A percentile compares a stretch with the other conserved stretches of the same genome.
Evolutionary conservation across 768 basidiomycete species (phyloP).

Genomic region (Naganishia vaughanmartiniae): DNA sequence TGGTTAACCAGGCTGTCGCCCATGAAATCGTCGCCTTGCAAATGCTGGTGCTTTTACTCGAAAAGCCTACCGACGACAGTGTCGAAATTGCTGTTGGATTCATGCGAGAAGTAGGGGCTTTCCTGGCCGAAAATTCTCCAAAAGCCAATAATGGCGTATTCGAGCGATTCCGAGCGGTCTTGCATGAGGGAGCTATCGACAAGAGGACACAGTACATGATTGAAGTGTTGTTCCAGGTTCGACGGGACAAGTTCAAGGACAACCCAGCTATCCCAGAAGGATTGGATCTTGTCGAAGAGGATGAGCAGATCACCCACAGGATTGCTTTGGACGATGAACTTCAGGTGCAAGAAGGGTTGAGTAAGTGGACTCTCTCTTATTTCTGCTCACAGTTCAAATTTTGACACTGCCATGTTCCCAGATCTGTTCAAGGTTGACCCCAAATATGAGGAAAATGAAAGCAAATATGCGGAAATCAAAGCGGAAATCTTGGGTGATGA

Average conservation of each 20-base stretch:
- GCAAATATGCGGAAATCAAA: conserved; percentile 87
- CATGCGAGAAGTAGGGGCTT: conserved; percentile 94
- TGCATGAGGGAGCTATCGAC: conserved; percentile 92
- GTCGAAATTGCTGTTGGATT: conserved; percentile 98
- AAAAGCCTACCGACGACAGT: conserved; percentile 92
- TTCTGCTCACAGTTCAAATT: neutral
- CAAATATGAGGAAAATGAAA: conserved; percentile 83
- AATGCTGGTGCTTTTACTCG: conserved; percentile 90
- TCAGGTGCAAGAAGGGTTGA: conserved; percentile 88
- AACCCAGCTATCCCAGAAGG: conserved; percentile 93
- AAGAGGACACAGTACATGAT: conserved; percentile 99
- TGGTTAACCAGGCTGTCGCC: conserved; percentile 89
- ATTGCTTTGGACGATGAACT: conserved; percentile 89
- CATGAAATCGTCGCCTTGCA: conserved; percentile 92
- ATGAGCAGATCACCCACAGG: conserved; percentile 94
- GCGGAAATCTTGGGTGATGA: conserved; percentile 80
- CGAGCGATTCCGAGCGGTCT: conserved; percentile 92
- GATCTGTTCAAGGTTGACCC: conserved; percentile 95
- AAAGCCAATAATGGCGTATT: conserved; percentile 92
- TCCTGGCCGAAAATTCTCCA: conserved; percentile 85
- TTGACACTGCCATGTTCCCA: conserved; percentile 45
- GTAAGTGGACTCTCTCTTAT: conserved; percentile 56
- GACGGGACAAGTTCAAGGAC: conserved; percentile 99
- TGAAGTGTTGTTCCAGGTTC: conserved; percentile 96
- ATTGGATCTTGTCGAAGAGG: conserved; percentile 92